These are phyloP conservation scores for Exophiala mesophila DNA, from an alignment of 2,329 filamentous ascomycete species.

Conservation along the genomic window DNA sequence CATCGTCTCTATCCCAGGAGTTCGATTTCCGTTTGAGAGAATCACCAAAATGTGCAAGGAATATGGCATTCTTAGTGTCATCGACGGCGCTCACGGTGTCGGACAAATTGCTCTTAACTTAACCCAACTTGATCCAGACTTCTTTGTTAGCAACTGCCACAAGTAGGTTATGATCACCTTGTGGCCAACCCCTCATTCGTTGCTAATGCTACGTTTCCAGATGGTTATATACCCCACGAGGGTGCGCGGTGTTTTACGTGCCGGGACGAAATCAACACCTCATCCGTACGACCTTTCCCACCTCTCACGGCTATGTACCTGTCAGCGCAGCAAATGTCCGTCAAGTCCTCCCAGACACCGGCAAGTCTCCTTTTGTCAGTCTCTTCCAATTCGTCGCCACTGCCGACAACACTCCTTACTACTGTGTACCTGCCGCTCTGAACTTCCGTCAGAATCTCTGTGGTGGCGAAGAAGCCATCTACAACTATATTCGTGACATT, in stretches of 20 bases:
- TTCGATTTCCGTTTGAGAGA: conserved; percentile 71
- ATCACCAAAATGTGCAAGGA: conserved; percentile 61
- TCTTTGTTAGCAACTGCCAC: conserved; percentile 81
- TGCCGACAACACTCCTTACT: conserved; percentile 64
- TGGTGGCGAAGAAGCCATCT: conserved; percentile 68
- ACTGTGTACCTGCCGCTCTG: conserved; percentile 67
- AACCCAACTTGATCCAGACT: conserved; percentile 65
- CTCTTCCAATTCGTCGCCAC: conserved; percentile 77
- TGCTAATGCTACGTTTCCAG: conserved; percentile 5
- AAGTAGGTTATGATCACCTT: conserved; percentile 45
- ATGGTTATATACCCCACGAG: conserved; percentile 79
- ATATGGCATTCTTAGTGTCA: conserved; percentile 63
- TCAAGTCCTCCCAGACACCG: conserved; percentile 16
- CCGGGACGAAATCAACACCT: conserved; percentile 69
- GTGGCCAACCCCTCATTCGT: too few relatives aligned
- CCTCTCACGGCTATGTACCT: conserved; percentile 70
- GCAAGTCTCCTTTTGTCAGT: conserved; percentile 58
- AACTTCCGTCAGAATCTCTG: conserved; percentile 64
- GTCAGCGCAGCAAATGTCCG: conserved; percentile 4
- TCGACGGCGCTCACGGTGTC: conserved; percentile 82
- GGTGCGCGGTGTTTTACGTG: conserved; percentile 76
- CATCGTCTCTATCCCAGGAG: conserved; percentile 71
- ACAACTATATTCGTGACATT: conserved; percentile 58
- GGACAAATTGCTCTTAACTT: conserved; percentile 74
- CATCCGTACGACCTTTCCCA: conserved; percentile 70